A percentile compares a stretch with the other conserved stretches of the same genome.
Evolutionary conservation across 306 rosid species (phyloP).

Genomic region (Cajanus cajan): DNA sequence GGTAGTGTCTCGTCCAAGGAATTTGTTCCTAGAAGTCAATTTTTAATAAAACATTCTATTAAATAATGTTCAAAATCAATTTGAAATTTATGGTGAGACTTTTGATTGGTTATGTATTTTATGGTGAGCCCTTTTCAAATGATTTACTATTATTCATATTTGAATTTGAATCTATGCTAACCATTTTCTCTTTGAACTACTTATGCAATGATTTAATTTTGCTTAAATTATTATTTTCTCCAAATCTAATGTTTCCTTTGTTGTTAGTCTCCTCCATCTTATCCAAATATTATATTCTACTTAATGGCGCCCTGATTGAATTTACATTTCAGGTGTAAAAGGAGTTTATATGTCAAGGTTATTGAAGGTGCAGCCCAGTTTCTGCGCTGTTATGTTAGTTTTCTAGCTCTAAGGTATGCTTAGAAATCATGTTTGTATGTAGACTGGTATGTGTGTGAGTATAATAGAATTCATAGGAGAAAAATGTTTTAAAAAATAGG

Average conservation of each 20-base stretch:
- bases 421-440: not conserved
- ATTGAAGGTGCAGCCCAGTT: constrained; percentile 82
- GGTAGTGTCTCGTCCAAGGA: too few species aligned
- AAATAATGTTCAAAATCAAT: constrained; percentile 43
- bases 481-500: not conserved
- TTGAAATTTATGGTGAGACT: constrained; percentile 48
- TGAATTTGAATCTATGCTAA: constrained; percentile 25
- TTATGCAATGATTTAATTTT: not conserved
- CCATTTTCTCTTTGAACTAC: constrained; percentile 1
- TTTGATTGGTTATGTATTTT: constrained; percentile 80
- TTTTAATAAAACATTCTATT: too few species aligned
- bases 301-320: constrained; percentile 2
- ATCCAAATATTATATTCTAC: not conserved
- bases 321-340: constrained; percentile 57
- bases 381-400: constrained; percentile 47
- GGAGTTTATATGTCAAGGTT: constrained; percentile 75
- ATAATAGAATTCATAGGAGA: not conserved
- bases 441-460: not conserved
- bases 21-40: too few species aligned
- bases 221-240: not conserved
- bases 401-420: constrained; percentile 60
- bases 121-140: constrained; percentile 48
- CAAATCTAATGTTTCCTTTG: not conserved
- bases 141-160: constrained; percentile 14
- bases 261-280: not conserved